A percentile compares a stretch with the other conserved stretches of the same genome.
These are phyloP conservation scores for Rhinocladiella mackenziei DNA, from an alignment of 2,329 filamentous ascomycete species.

Conservation along the genomic window DNA sequence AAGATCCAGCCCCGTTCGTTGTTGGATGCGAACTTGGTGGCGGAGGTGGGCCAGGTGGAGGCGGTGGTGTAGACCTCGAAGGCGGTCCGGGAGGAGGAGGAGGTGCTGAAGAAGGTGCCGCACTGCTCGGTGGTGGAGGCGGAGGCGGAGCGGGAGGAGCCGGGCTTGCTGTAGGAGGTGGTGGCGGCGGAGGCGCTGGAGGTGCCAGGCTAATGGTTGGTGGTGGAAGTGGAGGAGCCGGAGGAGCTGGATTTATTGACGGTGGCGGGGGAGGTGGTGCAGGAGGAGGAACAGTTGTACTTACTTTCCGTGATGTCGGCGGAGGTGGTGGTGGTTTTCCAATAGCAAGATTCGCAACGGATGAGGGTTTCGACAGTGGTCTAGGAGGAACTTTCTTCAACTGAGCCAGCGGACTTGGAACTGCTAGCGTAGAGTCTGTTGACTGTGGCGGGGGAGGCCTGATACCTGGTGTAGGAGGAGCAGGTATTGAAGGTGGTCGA, in stretches of 20 bases:
- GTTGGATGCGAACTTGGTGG: conserved; percentile 38
- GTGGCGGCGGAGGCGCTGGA: conserved; percentile 40
- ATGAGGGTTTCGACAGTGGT: conserved; percentile 54
- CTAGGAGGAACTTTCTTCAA: conserved; percentile 56
- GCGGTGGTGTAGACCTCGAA: conserved; percentile 42
- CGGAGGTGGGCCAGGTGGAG: conserved; percentile 32
- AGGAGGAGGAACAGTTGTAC: conserved; percentile 44
- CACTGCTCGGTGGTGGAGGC: conserved; percentile 48
- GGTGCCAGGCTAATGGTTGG: conserved; percentile 41
- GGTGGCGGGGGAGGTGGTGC: conserved; percentile 47
- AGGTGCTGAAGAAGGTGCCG: too few species aligned
- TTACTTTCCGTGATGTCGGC: conserved; percentile 50
- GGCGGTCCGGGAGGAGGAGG: conserved; percentile 53
- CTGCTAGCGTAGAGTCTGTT: conserved; percentile 46
- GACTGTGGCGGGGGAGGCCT: conserved; percentile 47
- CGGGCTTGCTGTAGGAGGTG: conserved; percentile 36
- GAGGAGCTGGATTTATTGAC: conserved; percentile 42
- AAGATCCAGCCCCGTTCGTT: conserved; percentile 35
- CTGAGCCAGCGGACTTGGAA: conserved; percentile 53
- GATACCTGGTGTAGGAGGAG: conserved; percentile 56
- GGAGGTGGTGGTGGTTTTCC: conserved; percentile 54
- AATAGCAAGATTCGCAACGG: conserved; percentile 55
- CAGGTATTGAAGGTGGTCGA: conserved; percentile 40
- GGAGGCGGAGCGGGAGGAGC: conserved; percentile 37
- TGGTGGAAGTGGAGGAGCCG: conserved; percentile 41